Evolutionary conservation across 192 early-diverging fungal species (phyloP).

Genomic region (Thoreauomyces humboldtii): DNA sequence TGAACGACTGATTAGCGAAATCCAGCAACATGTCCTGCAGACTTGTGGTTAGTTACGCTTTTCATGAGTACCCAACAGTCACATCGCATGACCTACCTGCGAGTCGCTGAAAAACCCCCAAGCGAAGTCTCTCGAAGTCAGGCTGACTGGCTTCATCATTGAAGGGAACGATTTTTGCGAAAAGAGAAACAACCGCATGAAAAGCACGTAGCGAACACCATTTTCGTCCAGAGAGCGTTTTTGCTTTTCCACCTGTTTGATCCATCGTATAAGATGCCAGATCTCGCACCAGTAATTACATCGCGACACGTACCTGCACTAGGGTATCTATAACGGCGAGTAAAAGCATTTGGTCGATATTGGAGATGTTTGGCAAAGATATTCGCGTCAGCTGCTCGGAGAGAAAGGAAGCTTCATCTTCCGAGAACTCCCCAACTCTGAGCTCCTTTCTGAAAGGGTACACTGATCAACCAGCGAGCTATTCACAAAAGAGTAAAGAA

Average conservation of each 20-base stretch:
- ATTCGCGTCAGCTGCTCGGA: constrained; percentile 55
- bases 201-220: constrained; percentile 78
- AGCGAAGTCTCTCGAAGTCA: constrained; percentile 60
- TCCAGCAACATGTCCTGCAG: constrained; percentile 67
- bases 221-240: constrained; percentile 77
- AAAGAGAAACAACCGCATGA: constrained; percentile 66
- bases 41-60: neutral
- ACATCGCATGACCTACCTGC: constrained; percentile 53
- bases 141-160: neutral
- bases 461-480: neutral
- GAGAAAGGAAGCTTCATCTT: constrained; percentile 45
- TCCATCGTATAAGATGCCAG: too few relatives aligned
- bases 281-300: too few relatives aligned
- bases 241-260: constrained; percentile 64
- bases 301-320: constrained; percentile 50
- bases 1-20: constrained; percentile 42
- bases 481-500: neutral
- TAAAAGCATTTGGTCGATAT: constrained; percentile 69
- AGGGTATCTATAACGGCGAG: constrained; percentile 77
- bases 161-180: constrained; percentile 25
- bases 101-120: constrained; percentile 92
- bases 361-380: constrained; percentile 60
- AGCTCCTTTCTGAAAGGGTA: constrained; percentile 23
- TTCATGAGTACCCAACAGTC: too few relatives aligned
- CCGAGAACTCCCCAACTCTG: constrained; percentile 35